Base-by-base conservation (phyloP, 306 rosid genomes). In the Herpetospermum pedunculosum region DNA sequence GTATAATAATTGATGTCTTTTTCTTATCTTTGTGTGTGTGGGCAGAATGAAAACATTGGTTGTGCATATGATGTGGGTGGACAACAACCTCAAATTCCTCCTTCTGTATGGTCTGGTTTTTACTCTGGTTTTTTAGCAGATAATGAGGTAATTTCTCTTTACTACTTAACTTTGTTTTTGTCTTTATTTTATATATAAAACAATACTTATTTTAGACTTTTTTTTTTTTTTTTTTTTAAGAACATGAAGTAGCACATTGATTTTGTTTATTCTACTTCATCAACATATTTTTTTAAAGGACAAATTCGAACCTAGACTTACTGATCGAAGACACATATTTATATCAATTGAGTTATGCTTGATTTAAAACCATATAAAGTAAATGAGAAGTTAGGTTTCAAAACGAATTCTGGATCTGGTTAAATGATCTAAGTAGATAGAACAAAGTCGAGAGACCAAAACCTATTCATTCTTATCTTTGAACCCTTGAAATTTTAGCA, bases 21-120 rank as follows among this genome's bases (percentile, higher is more conserved):
- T 14, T 50, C 15, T 44, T 16, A 25, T 35, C 0, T n/a, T n/a
- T 46, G 1, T 37, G 30, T 63, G 18, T 43, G 38, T 46, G 28
- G 35, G 15, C 86, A 85, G 86, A 68, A 53, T 25, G 80, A 85
- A 67, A 71, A 23, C 59, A 50, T 68, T 74, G 75, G 50, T 29
- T 25, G 72, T 49, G 63, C 49, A 15, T 11, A 34, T 46, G 70
- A 32, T 19, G 55, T 52, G 49, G 75, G 1, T 43, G 76, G 81
- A 37, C 81, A 70, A 64, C 72, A 63, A 29, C 72, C 64, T 60
- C 76, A 76, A 73, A 54, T 49, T 57, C 59, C 58, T 71, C 70
- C 75, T 26, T 28, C 74, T 32, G 3, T 76, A 28, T 79, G 76
- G 76, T 52, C 84, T 67, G 75, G 73, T 55, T 58, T 75, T 32